Base-by-base conservation (phyloP, 495 filamentous ascomycete genomes). In the Aspergillus affinis region DNA sequence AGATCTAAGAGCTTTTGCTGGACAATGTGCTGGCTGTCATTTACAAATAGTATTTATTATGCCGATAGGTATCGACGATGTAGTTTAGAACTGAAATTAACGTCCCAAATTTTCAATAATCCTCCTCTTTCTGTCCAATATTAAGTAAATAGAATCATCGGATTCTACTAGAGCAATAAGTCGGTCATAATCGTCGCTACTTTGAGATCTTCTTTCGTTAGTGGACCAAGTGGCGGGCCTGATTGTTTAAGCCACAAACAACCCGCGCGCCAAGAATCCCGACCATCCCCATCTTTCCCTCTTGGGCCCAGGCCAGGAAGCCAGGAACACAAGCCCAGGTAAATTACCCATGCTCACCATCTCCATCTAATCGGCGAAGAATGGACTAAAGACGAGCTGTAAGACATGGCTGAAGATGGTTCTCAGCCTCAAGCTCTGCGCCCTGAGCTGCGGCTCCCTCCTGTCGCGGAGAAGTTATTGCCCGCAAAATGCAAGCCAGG, bases 391-490 rank as follows among this genome's bases (percentile, higher is more conserved):
- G 15, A 20, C n/a, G 4, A 46, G 26, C 9, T 46, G 19, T 21
- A 41, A 56, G 62, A 65, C 2, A 76, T 73, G 70, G 64, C 65
- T 60, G 64, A 69, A 54, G 61, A 72, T 53, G 66, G 36, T 18
- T 61, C 56, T 47, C 61, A 66, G 27, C 55, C 27, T 27, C 51
- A 27, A 36, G 15, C 30, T 8, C 47, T 58, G 45, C 47, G 26
- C 32, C 49, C 57, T 54, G 54, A 63, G 57, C 75, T 70, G 57
- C 74, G 76, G 53, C 71, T 80, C 62, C 69, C 68, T 2, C 65
- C 73, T n/a, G 75, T 84, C 49, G 81, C 78, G 30, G 83, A 87
- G 67, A 86, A 87, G 65, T 73, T 73, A 51, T 68, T 87, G 17
- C 75, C 81, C 21, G 75, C 79, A 61, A 81, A 78, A 68, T 80